Percentiles rank a stretch among this genome's conserved stretches.
These are phyloP conservation scores for Coelastrella sp. DNA, from an alignment of 139 green algal species.

Conservation along the genomic window DNA sequence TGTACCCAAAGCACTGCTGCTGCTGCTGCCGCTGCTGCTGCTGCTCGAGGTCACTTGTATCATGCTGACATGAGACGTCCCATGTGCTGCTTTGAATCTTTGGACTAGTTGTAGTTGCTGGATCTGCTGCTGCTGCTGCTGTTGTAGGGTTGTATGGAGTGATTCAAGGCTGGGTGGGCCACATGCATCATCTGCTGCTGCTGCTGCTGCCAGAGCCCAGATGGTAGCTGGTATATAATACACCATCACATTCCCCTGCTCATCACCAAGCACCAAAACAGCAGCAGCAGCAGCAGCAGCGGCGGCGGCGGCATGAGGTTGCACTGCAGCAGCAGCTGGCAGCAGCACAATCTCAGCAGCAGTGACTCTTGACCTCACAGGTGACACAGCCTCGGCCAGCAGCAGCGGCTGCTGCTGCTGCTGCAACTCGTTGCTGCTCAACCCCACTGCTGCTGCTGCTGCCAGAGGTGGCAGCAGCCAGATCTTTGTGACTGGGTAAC, in stretches of 20 bases:
- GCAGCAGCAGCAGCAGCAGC: slow-evolving; percentile 16
- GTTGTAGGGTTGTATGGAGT: neutral
- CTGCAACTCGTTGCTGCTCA: neutral
- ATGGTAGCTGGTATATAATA: neutral
- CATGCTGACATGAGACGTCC: slow-evolving; percentile 12
- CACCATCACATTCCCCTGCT: slow-evolving; percentile 16
- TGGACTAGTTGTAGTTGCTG: slow-evolving; percentile 18
- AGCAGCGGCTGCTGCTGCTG: slow-evolving; percentile 3
- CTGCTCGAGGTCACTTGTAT: neutral
- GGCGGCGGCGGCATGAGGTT: slow-evolving; percentile 13
- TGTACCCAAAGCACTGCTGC: neutral
- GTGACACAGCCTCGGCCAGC: slow-evolving; percentile 14
- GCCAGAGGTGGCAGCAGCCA: slow-evolving; percentile 25
- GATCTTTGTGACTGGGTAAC: slow-evolving; percentile 8
- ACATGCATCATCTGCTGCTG: neutral
- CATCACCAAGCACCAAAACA: slow-evolving; percentile 15
- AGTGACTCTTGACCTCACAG: neutral
- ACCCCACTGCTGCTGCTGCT: neutral
- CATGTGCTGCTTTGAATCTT: slow-evolving; percentile 32
- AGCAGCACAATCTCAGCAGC: slow-evolving; percentile 32
- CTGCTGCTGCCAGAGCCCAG: slow-evolving; percentile 25
- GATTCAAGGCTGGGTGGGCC: neutral
- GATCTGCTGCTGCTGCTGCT: slow-evolving; percentile 1
- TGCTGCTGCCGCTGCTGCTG: slow-evolving; percentile 44
- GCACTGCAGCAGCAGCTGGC: slow-evolving; percentile 24